phyloP scores from a whole-genome alignment of 176 grass and related monocot genomes.

The Eremochloa ophiuroides region DNA sequence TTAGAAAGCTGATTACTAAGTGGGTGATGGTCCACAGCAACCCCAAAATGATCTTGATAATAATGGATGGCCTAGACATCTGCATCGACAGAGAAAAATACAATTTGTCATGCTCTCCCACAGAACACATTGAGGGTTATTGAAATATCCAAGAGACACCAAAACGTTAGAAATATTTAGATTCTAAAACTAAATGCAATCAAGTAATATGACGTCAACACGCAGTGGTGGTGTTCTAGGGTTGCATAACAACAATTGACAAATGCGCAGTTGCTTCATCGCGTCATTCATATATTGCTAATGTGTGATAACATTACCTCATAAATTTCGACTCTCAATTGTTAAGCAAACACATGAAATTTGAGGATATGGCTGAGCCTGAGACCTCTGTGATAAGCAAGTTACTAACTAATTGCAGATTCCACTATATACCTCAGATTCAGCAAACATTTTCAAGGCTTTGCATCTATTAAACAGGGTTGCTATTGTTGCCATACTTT shows the following conservation, averaged over 20 bases:
- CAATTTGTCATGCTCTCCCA: neutral
- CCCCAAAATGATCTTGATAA: slow-evolving; percentile 46
- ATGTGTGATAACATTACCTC: neutral
- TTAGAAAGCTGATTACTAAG: slow-evolving; percentile 37
- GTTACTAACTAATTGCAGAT: neutral
- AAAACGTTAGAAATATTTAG: neutral
- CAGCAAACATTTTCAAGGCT: neutral
- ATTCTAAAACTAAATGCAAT: slow-evolving; percentile 14
- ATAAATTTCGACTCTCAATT: neutral
- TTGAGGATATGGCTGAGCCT: neutral
- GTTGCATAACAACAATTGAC: neutral
- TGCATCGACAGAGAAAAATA: slow-evolving; percentile 30
- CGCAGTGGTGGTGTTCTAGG: neutral
- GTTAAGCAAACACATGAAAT: slow-evolving; percentile 19
- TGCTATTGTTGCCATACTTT: neutral
- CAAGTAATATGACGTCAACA: slow-evolving; percentile 6
- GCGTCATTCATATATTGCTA: neutral
- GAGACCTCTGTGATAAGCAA: neutral
- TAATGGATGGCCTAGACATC: slow-evolving; percentile 44
- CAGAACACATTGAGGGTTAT: neutral
- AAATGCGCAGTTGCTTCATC: neutral
- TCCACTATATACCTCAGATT: neutral
- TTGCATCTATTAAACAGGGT: slow-evolving; percentile 1
- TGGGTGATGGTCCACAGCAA: slow-evolving; percentile 67
- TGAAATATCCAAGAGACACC: neutral